These are phyloP conservation scores for Fistulifera pelliculosa DNA, from an alignment of 108 stramenopile species.

Conservation along the genomic window DNA sequence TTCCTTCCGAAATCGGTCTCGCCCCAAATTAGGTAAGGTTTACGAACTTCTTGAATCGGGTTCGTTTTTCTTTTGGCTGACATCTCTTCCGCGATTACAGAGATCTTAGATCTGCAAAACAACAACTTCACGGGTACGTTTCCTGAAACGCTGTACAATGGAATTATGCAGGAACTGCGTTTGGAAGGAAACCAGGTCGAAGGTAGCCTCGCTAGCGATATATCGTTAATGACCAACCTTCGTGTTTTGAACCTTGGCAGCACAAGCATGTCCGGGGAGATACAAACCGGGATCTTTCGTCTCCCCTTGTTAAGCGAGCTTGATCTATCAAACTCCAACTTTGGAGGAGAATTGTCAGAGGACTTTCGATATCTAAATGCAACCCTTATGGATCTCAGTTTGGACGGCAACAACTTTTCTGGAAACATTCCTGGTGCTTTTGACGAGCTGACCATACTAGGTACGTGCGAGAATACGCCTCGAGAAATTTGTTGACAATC, in stretches of 20 bases:
- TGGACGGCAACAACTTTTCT: slow-evolving; percentile 3
- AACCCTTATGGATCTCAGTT: background rate
- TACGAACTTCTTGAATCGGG: background rate
- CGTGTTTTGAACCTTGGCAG: slow-evolving; percentile 15
- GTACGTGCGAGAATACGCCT: slow-evolving; percentile 2
- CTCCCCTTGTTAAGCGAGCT: slow-evolving; percentile 19
- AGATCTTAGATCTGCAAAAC: slow-evolving; percentile 18
- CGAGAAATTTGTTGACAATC: too few species aligned
- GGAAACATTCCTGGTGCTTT: slow-evolving; percentile 7
- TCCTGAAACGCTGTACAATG: slow-evolving; percentile 7
- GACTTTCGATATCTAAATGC: background rate
- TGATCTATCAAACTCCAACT: slow-evolving; percentile 12
- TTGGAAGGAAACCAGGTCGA: slow-evolving; percentile 7
- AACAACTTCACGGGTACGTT: slow-evolving; percentile 24
- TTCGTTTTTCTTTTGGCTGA: slow-evolving; percentile 1
- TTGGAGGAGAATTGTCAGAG: slow-evolving; percentile 19
- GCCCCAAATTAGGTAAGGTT: slow-evolving; percentile 4
- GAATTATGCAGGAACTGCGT: slow-evolving; percentile 3
- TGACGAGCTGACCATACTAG: slow-evolving; percentile 3
- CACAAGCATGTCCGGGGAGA: slow-evolving; percentile 37
- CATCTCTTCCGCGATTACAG: background rate
- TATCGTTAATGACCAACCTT: slow-evolving; percentile 1
- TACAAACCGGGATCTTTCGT: slow-evolving; percentile 29
- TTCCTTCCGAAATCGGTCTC: slow-evolving; percentile 21
- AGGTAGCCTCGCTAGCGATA: slow-evolving; percentile 6